Base-by-base conservation (phyloP, 2,329 filamentous ascomycete genomes). In the Pseudogymnoascus sp. region DNA sequence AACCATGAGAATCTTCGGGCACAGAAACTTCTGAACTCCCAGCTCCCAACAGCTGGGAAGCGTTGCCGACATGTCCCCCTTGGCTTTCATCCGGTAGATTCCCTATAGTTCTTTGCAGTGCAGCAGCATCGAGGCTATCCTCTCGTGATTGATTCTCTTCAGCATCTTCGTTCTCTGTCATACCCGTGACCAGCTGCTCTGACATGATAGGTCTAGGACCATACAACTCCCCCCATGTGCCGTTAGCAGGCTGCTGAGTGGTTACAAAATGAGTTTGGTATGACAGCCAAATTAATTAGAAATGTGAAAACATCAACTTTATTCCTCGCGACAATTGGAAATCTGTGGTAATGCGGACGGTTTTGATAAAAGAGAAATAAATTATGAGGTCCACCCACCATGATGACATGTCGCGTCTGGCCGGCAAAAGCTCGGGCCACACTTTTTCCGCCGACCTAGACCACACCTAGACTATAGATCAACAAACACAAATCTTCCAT, bases 361-460 rank as follows among this genome's bases (percentile, higher is more conserved):
- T 56, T 56, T 18, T 56, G 14, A 53, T 56, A 56, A 33, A 28
- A 56, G 25, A 14, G 16, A 33, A 33, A 18, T 56, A 56, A 53
- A 56, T 7, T 28, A 18, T 33, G 50, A 33, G n/a, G 50, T 18
- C 14, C 47, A 53, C 3, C 31, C 31, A 12, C 10, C 42, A 23
- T 23, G 42, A 23, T 47, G 18, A 47, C 42, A 47, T 47, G 42
- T 33, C 50, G 50, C 16, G 50, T 56, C 28, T 33, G 11, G 50
- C 28, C 50, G n/a, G 50, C 10, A 56, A 56, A 56, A 56, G n/a
- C 50, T 56, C 50, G 50, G 50, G 28, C 50, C 28, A 56, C n/a
- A 56, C 50, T 21, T 56, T 56, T 56, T 33, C 50, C 28, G n/a
- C 28, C 8, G 6, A 18, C 28, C 11, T 14, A 16, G 23, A 33